Conservation (phyloP, 805 yeast genomes). For the Wickerhamiella sergipiensis region DNA sequence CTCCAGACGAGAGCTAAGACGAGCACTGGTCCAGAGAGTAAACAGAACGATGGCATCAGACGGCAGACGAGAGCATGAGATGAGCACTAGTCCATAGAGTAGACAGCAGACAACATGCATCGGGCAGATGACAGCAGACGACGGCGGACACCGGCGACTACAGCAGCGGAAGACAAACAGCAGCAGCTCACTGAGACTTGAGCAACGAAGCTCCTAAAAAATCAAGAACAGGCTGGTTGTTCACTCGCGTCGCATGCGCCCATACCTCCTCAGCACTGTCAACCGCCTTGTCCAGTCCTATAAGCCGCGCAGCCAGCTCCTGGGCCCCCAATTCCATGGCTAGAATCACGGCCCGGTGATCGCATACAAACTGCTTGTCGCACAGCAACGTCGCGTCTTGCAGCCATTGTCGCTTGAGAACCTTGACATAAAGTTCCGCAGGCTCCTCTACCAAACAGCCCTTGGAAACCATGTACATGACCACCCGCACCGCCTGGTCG, state of each 20-base stretch:
- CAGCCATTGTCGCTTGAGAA: constrained; percentile 2
- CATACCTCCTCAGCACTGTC: constrained; percentile 1
- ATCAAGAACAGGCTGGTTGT: not conserved
- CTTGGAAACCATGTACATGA: constrained; percentile 18
- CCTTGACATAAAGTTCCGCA: constrained; percentile 3
- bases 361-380: constrained; percentile 2
- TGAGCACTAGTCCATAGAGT: too few relatives aligned
- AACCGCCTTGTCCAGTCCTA: constrained; percentile 1
- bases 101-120: too few relatives aligned
- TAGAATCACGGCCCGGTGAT: constrained; percentile 3
- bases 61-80: too few relatives aligned
- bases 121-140: too few relatives aligned
- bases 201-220: not conserved
- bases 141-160: too few relatives aligned
- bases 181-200: not conserved
- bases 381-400: constrained; percentile 6
- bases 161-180: too few relatives aligned
- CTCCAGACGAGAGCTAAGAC: too few relatives aligned
- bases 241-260: not conserved
- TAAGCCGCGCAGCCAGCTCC: constrained; percentile 6
- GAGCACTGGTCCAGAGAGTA: too few relatives aligned
- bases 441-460: constrained; percentile 13
- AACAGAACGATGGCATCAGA: too few relatives aligned
- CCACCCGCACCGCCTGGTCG: constrained; percentile 10
- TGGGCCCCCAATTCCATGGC: constrained; percentile 5